phyloP scores from a whole-genome alignment of 305 asterid genomes.

The Galium porrigens region DNA sequence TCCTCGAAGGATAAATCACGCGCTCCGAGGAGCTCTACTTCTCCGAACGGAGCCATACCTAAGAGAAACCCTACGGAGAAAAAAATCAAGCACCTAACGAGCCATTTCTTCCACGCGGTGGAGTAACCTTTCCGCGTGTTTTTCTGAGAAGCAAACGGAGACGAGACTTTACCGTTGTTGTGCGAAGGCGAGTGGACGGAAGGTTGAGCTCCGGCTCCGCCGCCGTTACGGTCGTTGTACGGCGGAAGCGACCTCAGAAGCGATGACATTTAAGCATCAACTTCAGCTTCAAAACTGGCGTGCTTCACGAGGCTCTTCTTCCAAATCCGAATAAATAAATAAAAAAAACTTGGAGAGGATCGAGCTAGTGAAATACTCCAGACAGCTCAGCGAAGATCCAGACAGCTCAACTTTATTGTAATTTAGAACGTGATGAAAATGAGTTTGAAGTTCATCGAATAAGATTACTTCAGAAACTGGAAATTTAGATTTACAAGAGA shows the following conservation, averaged over 20 bases:
- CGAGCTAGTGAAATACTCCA: neutral
- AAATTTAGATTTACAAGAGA: neutral
- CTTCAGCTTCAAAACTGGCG: neutral
- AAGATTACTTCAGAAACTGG: neutral
- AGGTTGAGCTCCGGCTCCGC: slow-evolving; percentile 45
- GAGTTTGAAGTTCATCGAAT: neutral
- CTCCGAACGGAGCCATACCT: slow-evolving; percentile 67
- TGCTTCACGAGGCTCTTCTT: neutral
- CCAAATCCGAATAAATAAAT: neutral
- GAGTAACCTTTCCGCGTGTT: slow-evolving; percentile 35
- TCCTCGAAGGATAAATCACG: slow-evolving; percentile 6
- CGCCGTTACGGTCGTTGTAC: slow-evolving; percentile 49
- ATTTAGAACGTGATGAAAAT: neutral
- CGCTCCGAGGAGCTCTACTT: slow-evolving; percentile 27
- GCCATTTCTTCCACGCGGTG: slow-evolving; percentile 44
- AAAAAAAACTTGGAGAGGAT: neutral
- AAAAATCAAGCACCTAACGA: slow-evolving; percentile 46
- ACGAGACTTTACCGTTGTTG: slow-evolving; percentile 37
- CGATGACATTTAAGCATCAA: slow-evolving; percentile 46
- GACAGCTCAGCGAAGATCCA: slow-evolving; percentile 5
- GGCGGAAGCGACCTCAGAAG: slow-evolving; percentile 69
- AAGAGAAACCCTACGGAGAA: slow-evolving; percentile 64
- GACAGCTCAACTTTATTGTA: neutral
- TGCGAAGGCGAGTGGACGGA: slow-evolving; percentile 50
- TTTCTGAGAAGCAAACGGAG: slow-evolving; percentile 35